These are phyloP conservation scores for Xylariomycetidae sp. DNA, from an alignment of 2,329 filamentous ascomycete genomes.

Conservation along the genomic window DNA sequence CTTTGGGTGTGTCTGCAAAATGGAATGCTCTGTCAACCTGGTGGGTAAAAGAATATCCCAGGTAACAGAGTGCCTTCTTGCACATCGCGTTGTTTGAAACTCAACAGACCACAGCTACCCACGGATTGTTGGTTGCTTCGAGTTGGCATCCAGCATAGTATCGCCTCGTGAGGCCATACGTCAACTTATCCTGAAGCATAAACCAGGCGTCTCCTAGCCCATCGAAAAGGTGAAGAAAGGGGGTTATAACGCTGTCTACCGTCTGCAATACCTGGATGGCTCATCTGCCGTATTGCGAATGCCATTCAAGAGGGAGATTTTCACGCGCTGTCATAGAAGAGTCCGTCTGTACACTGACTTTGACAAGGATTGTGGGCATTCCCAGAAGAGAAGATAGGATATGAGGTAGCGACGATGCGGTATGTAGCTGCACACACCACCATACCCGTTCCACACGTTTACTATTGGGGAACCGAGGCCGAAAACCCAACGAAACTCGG, in stretches of 20 bases:
- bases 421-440: constrained; percentile 26
- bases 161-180: too few species aligned
- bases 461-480: constrained; percentile 23
- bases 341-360: background rate
- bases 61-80: too few species aligned
- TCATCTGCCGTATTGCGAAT: constrained; percentile 25
- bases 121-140: too few species aligned
- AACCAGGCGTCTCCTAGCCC: too few species aligned
- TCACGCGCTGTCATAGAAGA: background rate
- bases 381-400: constrained; percentile 30
- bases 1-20: too few species aligned
- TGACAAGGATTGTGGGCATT: constrained; percentile 14
- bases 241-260: constrained; percentile 26
- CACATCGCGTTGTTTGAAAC: too few species aligned
- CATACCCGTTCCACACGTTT: constrained; percentile 29
- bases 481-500: constrained; percentile 29
- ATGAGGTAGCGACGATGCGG: constrained; percentile 30
- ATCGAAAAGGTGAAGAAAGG: too few species aligned
- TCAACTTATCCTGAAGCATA: too few species aligned
- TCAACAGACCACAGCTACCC: too few species aligned
- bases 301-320: constrained; percentile 17
- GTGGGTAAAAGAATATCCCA: too few species aligned
- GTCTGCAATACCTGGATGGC: constrained; percentile 27
- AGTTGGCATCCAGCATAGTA: too few species aligned
- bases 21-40: too few species aligned